A percentile compares a stretch with the other conserved stretches of the same genome.
phyloP scores from a whole-genome alignment of 345 rosid genomes.

The Citrus australasica region DNA sequence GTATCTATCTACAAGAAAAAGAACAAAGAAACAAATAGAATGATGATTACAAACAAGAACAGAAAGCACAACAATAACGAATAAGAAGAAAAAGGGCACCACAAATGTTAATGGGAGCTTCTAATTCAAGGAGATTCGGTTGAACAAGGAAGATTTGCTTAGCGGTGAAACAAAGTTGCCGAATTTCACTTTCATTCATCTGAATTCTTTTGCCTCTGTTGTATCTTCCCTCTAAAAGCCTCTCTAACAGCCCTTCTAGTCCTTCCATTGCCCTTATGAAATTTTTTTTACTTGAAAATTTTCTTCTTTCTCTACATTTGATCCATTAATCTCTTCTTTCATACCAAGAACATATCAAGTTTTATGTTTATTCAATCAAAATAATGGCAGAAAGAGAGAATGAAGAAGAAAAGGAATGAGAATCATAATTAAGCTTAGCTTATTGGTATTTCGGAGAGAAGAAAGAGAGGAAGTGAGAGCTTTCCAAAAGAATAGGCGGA shows the following conservation, averaged over 20 bases:
- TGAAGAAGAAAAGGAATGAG: neutral
- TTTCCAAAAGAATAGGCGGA: conserved; percentile 13
- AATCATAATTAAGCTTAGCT: neutral
- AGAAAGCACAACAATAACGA: neutral
- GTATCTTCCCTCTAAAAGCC: conserved; percentile 34
- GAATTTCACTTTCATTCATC: conserved; percentile 40
- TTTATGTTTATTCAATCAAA: neutral
- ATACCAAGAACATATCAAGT: neutral
- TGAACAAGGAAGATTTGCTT: conserved; percentile 40
- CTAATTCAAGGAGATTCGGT: conserved; percentile 42
- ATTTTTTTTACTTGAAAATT: neutral
- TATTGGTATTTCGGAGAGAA: neutral
- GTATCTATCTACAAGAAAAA: too few relatives aligned
- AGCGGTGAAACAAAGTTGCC: conserved; percentile 35
- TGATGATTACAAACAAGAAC: neutral
- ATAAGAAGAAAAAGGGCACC: conserved; percentile 20
- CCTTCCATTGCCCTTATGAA: conserved; percentile 27
- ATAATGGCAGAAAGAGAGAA: neutral
- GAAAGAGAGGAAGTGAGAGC: neutral
- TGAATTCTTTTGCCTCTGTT: conserved; percentile 31
- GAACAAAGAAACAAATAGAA: too few relatives aligned
- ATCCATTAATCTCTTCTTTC: neutral
- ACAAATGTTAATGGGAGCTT: conserved; percentile 49
- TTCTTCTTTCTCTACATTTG: neutral
- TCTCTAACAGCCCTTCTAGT: conserved; percentile 35